Percentiles rank a stretch among this genome's conserved stretches.
Conservation (phyloP, 805 yeast species). For the Cyberlindnera amylophila region DNA sequence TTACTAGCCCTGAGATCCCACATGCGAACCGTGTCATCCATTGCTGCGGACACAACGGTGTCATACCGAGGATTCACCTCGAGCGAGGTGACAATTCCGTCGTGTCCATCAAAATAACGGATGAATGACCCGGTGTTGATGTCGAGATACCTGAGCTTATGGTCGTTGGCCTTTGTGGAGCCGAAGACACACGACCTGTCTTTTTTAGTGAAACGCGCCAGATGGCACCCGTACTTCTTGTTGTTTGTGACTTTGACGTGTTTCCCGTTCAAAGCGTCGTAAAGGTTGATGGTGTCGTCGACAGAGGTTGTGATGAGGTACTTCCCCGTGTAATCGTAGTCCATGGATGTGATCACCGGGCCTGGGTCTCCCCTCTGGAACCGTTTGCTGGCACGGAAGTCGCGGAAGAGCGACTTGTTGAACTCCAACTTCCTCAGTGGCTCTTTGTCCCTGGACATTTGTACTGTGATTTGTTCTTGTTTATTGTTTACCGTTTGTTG, state of each 20-base stretch:
- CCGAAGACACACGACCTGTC: constrained; percentile 74
- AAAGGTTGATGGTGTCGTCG: constrained; percentile 80
- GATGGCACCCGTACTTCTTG: constrained; percentile 88
- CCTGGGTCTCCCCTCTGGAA: constrained; percentile 40
- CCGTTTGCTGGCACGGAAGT: constrained; percentile 42
- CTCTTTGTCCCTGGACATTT: too few species aligned
- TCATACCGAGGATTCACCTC: constrained; percentile 72
- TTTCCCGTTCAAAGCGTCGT: constrained; percentile 68
- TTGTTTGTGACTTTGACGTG: constrained; percentile 67
- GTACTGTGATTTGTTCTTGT: too few species aligned
- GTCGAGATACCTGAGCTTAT: constrained; percentile 71
- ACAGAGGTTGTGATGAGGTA: constrained; percentile 71
- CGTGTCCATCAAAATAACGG: constrained; percentile 87
- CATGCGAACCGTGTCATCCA: constrained; percentile 74
- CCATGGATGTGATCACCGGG: constrained; percentile 57
- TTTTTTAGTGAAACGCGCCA: constrained; percentile 79
- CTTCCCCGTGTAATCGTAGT: constrained; percentile 82
- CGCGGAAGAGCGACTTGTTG: constrained; percentile 4
- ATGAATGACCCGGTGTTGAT: constrained; percentile 74
- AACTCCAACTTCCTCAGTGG: background rate
- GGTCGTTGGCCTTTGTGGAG: constrained; percentile 68
- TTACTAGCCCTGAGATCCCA: constrained; percentile 81
- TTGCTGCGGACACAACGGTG: constrained; percentile 59
- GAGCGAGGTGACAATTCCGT: constrained; percentile 65
- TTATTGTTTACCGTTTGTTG: too few species aligned